A percentile compares a stretch with the other conserved stretches of the same genome.
Evolutionary conservation across 108 stramenopile species (phyloP).

Genomic region (Seminavis robusta): DNA sequence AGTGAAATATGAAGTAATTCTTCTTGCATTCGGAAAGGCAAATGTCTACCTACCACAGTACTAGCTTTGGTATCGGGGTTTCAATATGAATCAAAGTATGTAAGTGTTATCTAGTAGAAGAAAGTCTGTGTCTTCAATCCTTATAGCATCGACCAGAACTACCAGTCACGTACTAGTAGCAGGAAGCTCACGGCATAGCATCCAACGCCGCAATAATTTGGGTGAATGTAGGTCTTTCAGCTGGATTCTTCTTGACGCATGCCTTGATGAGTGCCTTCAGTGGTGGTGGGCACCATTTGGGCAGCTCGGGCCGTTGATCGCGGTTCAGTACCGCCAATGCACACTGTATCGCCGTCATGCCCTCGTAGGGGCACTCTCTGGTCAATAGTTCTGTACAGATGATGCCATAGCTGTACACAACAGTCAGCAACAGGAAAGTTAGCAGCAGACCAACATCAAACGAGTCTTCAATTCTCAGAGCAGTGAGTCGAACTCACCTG

Average conservation of each 20-base stretch:
- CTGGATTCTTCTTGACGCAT: slow-evolving; percentile 70
- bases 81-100: no score
- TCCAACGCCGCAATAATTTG: slow-evolving; percentile 68
- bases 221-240: slow-evolving; percentile 63
- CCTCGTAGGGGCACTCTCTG: slow-evolving; percentile 85
- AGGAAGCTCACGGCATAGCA: slow-evolving; percentile 41
- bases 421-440: no score
- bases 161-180: neutral
- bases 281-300: slow-evolving; percentile 79
- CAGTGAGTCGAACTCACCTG: no score
- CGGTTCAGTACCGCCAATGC: slow-evolving; percentile 85
- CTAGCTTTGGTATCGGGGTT: no score
- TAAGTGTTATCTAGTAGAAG: no score
- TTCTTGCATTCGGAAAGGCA: no score
- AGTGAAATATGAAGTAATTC: no score
- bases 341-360: slow-evolving; percentile 87
- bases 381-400: slow-evolving; percentile 84
- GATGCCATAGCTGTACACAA: slow-evolving; percentile 77
- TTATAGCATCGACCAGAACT: no score
- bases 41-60: no score
- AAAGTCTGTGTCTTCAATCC: no score
- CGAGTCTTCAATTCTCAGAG: no score
- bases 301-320: slow-evolving; percentile 71
- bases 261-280: slow-evolving; percentile 65
- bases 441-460: no score